Conservation (phyloP, 345 rosid species). For the Trapa bicornis region DNA sequence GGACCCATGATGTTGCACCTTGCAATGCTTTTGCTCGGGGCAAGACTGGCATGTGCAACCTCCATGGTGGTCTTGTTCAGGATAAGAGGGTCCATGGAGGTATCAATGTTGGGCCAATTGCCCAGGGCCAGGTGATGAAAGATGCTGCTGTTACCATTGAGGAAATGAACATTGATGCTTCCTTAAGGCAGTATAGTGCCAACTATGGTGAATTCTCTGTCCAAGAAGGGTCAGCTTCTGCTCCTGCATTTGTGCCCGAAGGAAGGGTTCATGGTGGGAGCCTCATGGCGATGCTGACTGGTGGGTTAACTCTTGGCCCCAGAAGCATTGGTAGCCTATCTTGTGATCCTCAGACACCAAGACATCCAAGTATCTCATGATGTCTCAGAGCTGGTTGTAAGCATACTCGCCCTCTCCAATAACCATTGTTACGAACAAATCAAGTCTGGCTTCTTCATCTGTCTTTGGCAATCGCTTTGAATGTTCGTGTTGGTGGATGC, state of each 20-base stretch:
- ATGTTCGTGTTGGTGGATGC: neutral
- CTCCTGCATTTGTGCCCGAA: slow-evolving; percentile 43
- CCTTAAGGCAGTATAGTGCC: slow-evolving; percentile 24
- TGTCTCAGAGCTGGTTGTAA: slow-evolving; percentile 7
- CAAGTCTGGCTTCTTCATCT: neutral
- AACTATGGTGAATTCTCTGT: slow-evolving; percentile 10
- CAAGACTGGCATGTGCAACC: slow-evolving; percentile 77
- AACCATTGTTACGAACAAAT: neutral
- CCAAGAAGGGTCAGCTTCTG: slow-evolving; percentile 14
- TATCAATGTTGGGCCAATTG: slow-evolving; percentile 34
- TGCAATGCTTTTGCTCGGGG: slow-evolving; percentile 86
- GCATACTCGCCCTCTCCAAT: neutral
- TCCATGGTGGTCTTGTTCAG: slow-evolving; percentile 62
- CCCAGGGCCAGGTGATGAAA: slow-evolving; percentile 50
- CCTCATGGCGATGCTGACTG: slow-evolving; percentile 61
- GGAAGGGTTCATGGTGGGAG: slow-evolving; percentile 98
- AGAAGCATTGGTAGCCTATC: slow-evolving; percentile 2
- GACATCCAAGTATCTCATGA: neutral
- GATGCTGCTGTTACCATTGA: slow-evolving; percentile 26
- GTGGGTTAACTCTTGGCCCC: slow-evolving; percentile 28
- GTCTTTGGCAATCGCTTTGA: neutral
- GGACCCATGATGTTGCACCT: slow-evolving; percentile 40
- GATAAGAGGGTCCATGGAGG: slow-evolving; percentile 91
- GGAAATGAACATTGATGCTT: slow-evolving; percentile 45
- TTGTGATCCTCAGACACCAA: neutral